Conservation (phyloP, 352 stramenopile species). For the Pythium guiyangense region DNA sequence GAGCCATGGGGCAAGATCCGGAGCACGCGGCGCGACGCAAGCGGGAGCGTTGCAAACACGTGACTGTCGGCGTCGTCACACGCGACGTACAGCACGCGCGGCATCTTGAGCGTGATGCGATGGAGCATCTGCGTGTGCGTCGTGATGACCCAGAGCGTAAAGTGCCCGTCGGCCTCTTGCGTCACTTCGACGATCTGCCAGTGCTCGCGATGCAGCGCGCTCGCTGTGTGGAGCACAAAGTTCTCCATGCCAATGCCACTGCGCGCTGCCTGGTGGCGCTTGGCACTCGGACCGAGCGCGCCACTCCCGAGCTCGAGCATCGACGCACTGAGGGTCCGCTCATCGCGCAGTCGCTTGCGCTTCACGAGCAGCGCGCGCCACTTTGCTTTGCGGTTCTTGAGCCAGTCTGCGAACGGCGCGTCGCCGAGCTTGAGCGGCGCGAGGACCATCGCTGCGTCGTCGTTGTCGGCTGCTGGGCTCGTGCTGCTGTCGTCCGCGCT, state of each 20-base stretch:
- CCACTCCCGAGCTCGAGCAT: slow-evolving; percentile 7
- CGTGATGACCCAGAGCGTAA: slow-evolving; percentile 96
- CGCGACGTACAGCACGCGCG: slow-evolving; percentile 60
- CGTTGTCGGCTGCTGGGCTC: background rate
- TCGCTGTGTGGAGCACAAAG: slow-evolving; percentile 63
- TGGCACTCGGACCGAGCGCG: slow-evolving; percentile 18
- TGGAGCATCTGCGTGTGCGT: slow-evolving; percentile 65
- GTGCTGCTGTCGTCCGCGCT: slow-evolving; percentile 11
- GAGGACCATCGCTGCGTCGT: background rate
- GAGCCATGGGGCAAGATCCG: slow-evolving; percentile 53
- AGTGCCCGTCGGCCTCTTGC: slow-evolving; percentile 76
- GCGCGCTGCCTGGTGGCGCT: slow-evolving; percentile 30
- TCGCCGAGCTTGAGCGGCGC: slow-evolving; percentile 52
- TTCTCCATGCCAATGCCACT: slow-evolving; percentile 76
- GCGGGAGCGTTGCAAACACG: slow-evolving; percentile 53
- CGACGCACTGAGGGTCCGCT: slow-evolving; percentile 20
- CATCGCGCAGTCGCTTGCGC: slow-evolving; percentile 52
- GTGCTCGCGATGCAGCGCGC: slow-evolving; percentile 49
- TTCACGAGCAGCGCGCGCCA: slow-evolving; percentile 59
- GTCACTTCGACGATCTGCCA: slow-evolving; percentile 85
- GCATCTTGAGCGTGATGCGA: slow-evolving; percentile 67
- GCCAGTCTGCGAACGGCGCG: slow-evolving; percentile 51
- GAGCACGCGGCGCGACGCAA: slow-evolving; percentile 44
- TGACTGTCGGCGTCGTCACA: slow-evolving; percentile 76
- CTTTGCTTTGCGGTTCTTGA: slow-evolving; percentile 66